A percentile compares a stretch with the other conserved stretches of the same genome.
Conservation (phyloP, 805 yeast species). For the Nakazawaea holstii region DNA sequence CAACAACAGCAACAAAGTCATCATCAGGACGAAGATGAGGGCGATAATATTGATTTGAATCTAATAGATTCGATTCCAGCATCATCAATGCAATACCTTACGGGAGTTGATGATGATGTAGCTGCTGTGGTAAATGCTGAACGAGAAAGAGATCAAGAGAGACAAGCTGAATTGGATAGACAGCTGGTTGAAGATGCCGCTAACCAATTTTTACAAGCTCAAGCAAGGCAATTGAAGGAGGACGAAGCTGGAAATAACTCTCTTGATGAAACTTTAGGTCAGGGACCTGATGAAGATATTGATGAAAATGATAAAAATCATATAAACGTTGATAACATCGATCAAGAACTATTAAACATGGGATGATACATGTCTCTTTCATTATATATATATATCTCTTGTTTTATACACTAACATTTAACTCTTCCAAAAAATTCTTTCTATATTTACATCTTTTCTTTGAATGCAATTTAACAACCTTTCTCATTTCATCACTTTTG, state of each 20-base stretch:
- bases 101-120: slow-evolving; percentile 8
- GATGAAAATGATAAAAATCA: slow-evolving; percentile 1
- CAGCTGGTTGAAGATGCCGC: slow-evolving; percentile 12
- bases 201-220: slow-evolving; percentile 9
- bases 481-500: neutral
- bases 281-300: neutral
- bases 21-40: slow-evolving; percentile 1
- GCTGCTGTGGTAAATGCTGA: slow-evolving; percentile 3
- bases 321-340: slow-evolving; percentile 7
- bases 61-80: slow-evolving; percentile 10
- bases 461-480: slow-evolving; percentile 5
- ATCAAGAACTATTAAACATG: slow-evolving; percentile 10
- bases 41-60: slow-evolving; percentile 8
- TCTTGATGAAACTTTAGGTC: neutral
- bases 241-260: neutral
- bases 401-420: neutral
- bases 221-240: slow-evolving; percentile 3
- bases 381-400: too few species aligned
- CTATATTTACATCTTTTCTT: slow-evolving; percentile 4
- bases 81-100: slow-evolving; percentile 9
- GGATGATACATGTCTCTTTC: neutral
- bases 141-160: slow-evolving; percentile 3
- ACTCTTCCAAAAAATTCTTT: slow-evolving; percentile 2
- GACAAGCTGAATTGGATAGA: slow-evolving; percentile 9
- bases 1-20: slow-evolving; percentile 1